Base-by-base conservation (phyloP, 163 green algal genomes). In the Smithsoniella earleae region DNA sequence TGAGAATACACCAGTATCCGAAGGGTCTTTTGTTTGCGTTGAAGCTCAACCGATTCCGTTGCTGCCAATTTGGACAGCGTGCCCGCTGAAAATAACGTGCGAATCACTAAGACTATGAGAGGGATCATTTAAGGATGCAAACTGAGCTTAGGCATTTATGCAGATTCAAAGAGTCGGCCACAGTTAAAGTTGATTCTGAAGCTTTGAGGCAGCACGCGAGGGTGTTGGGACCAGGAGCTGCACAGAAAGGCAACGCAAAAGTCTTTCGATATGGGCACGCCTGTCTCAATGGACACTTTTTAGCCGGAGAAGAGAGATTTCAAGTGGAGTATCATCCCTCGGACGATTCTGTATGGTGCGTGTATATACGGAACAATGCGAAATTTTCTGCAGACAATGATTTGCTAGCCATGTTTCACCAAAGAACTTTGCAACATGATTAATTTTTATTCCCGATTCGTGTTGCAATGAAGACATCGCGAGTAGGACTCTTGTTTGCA, bases 341-440 rank as follows among this genome's bases (percentile, higher is more conserved):
- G 1, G 49, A 64, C 49, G 49, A 64, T 13, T 64, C 49, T 27
- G 49, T 64, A 6, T 64, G 49, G 49, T 64, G 49, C 8, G 49
- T 8, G n/a, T n/a, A n/a, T n/a, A n/a, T n/a, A n/a, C n/a, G n/a
- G n/a, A n/a, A n/a, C n/a, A n/a, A n/a, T n/a, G n/a, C n/a, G n/a
- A n/a, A n/a, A n/a, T n/a, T n/a, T n/a, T n/a, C n/a, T n/a, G n/a
- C n/a, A n/a, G n/a, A n/a, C n/a, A n/a, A n/a, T n/a, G n/a, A n/a
- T n/a, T n/a, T n/a, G n/a, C n/a, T n/a, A n/a, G n/a, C n/a, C n/a
- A n/a, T n/a, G n/a, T n/a, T n/a, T n/a, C n/a, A n/a, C n/a, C n/a
- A n/a, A n/a, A n/a, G n/a, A n/a, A n/a, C n/a, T n/a, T n/a, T n/a
- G n/a, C n/a, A n/a, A n/a, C n/a, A n/a, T n/a, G n/a, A n/a, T n/a